Conservation (phyloP, 805 yeast species). For the Cyberlindnera samutprakarnensis region DNA sequence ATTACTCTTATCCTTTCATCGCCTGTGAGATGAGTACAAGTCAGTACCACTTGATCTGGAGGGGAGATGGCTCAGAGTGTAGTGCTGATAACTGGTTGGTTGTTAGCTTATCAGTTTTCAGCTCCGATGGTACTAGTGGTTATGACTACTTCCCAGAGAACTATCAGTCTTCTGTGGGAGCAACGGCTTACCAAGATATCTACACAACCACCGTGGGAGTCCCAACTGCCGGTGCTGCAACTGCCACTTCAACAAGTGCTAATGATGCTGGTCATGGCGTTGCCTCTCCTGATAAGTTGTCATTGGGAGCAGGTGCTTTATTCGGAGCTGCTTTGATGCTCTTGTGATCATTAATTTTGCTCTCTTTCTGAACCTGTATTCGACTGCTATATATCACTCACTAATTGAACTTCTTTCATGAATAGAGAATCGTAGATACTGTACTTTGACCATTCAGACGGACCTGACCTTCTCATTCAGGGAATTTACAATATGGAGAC, state of each 20-base stretch:
- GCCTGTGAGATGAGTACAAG: conserved; percentile 13
- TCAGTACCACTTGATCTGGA: conserved; percentile 16
- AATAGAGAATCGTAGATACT: too few species aligned
- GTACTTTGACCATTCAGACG: too few species aligned
- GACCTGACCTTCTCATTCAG: too few species aligned
- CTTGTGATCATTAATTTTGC: too few species aligned
- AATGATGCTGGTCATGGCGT: conserved; percentile 3
- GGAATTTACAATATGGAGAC: too few species aligned
- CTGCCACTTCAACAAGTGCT: conserved; percentile 3
- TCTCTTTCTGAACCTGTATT: too few species aligned
- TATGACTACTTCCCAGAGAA: conserved; percentile 11
- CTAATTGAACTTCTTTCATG: too few species aligned
- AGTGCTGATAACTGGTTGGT: conserved; percentile 15
- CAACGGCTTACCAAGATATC: conserved; percentile 16
- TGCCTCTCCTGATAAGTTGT: too few species aligned
- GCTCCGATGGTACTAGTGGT: conserved; percentile 6
- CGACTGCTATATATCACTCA: too few species aligned
- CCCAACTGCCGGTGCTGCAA: conserved; percentile 4
- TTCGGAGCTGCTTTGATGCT: conserved; percentile 5
- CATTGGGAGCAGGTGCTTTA: conserved; percentile 3
- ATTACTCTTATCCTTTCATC: conserved; percentile 16
- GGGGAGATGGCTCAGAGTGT: conserved; percentile 15
- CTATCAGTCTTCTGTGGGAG: conserved; percentile 12
- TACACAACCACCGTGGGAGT: conserved; percentile 11
- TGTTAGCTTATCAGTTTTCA: conserved; percentile 11